Evolutionary conservation across 768 basidiomycete species (phyloP).

Genomic region (Lentinula boryana): DNA sequence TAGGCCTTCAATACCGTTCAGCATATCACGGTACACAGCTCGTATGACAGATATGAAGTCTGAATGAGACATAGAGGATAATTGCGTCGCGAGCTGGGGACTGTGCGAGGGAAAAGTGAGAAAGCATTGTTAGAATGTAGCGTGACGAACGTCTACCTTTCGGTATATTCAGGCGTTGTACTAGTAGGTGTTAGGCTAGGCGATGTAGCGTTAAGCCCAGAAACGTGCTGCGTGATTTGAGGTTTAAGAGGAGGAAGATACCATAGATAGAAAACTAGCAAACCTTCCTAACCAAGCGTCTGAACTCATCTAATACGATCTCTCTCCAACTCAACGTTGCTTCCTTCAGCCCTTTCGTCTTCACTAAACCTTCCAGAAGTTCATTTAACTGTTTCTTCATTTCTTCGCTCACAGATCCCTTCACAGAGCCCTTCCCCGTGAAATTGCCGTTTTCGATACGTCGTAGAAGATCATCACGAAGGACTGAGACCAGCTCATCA

Average conservation of each 20-base stretch:
- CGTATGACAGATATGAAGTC: conserved; percentile 64
- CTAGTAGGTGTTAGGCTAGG: conserved; percentile 20
- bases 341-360: conserved; percentile 67
- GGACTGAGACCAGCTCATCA: conserved; percentile 66
- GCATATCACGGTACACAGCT: conserved; percentile 52
- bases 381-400: conserved; percentile 65
- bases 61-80: conserved; percentile 62
- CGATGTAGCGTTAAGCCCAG: conserved; percentile 51
- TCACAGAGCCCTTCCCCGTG: conserved; percentile 9
- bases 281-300: conserved; percentile 53
- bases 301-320: conserved; percentile 56
- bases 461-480: conserved; percentile 60
- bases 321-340: conserved; percentile 67
- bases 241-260: background rate
- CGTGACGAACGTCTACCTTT: background rate
- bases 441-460: conserved; percentile 30
- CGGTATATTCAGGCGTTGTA: conserved; percentile 6
- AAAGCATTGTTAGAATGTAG: background rate
- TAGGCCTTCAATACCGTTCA: conserved; percentile 64
- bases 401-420: conserved; percentile 30
- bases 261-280: conserved; percentile 17
- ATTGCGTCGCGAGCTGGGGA: conserved; percentile 37
- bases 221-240: conserved; percentile 42
- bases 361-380: conserved; percentile 67
- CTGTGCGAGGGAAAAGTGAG: background rate